These are phyloP conservation scores for Schoenoplectus tabernaemontani DNA, from an alignment of 202 grass and related monocot genomes.

Conservation along the genomic window DNA sequence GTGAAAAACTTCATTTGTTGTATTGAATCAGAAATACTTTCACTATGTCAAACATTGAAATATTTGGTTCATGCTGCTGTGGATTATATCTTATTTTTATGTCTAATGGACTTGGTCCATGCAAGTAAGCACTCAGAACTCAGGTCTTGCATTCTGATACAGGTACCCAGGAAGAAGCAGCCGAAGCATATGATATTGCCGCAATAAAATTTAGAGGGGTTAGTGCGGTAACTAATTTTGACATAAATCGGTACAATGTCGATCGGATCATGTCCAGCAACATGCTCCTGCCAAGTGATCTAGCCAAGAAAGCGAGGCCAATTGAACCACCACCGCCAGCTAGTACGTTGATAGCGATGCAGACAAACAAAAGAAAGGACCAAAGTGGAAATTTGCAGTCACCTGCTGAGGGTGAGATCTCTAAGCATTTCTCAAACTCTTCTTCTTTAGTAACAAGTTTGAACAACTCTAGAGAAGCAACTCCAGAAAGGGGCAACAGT, in stretches of 20 bases:
- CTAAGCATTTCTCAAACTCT: conserved; percentile 40
- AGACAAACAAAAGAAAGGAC: conserved; percentile 19
- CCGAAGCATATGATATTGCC: conserved; percentile 92
- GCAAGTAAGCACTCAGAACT: neutral
- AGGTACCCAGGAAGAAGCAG: conserved; percentile 93
- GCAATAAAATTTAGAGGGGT: conserved; percentile 94
- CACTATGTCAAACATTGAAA: neutral
- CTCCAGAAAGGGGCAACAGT: conserved; percentile 31
- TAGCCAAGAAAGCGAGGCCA: conserved; percentile 47
- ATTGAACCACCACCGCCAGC: conserved; percentile 31
- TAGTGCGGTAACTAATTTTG: conserved; percentile 95
- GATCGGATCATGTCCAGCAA: conserved; percentile 73
- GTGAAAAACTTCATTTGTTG: neutral
- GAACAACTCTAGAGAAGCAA: conserved; percentile 59
- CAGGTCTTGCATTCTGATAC: neutral
- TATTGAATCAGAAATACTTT: neutral
- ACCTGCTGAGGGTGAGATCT: conserved; percentile 4
- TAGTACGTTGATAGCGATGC: conserved; percentile 36
- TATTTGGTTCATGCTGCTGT: neutral
- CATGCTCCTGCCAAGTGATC: conserved; percentile 57
- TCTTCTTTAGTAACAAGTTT: conserved; percentile 55
- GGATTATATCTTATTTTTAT: neutral
- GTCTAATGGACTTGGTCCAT: neutral
- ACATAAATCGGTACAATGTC: conserved; percentile 68
- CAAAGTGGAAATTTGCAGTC: conserved; percentile 26